These are phyloP conservation scores for Paramecium primaurelia DNA, from an alignment of 73 alveolate species.

Conservation along the genomic window DNA sequence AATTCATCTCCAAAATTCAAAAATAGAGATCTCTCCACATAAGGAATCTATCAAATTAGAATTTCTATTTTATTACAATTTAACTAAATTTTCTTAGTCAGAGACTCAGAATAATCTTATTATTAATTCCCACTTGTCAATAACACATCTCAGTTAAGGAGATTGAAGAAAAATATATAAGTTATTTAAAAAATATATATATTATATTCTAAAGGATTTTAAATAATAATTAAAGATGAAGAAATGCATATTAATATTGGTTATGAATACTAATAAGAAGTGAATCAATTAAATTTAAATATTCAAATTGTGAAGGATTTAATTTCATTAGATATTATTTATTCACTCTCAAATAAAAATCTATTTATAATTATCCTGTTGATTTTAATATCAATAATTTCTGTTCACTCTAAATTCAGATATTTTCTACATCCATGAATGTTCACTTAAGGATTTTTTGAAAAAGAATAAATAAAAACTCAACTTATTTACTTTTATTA, in stretches of 20 bases:
- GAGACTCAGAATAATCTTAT: not conserved
- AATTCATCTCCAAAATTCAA: not conserved
- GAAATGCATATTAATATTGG: not conserved
- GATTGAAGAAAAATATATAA: not conserved
- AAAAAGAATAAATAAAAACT: not conserved
- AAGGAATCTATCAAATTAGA: not conserved
- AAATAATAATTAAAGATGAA: not conserved
- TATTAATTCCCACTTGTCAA: not conserved
- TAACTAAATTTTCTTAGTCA: not conserved
- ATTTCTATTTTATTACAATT: not conserved
- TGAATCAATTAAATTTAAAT: not conserved
- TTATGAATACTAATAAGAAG: not conserved
- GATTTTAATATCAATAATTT: not conserved
- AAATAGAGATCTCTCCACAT: conserved; percentile 16
- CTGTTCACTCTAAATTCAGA: not conserved
- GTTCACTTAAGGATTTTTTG: not conserved
- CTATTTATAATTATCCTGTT: not conserved
- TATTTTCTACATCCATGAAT: not conserved
- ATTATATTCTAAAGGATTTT: not conserved
- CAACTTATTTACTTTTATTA: not conserved
- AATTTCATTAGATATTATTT: not conserved
- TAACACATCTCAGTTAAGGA: not conserved
- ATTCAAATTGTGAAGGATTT: not conserved
- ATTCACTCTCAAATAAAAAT: not conserved
- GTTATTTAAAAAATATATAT: not conserved